A percentile compares a stretch with the other conserved stretches of the same genome.
These are phyloP conservation scores for Eimeria acervulina DNA, from an alignment of 169 alveolate genomes.

Conservation along the genomic window DNA sequence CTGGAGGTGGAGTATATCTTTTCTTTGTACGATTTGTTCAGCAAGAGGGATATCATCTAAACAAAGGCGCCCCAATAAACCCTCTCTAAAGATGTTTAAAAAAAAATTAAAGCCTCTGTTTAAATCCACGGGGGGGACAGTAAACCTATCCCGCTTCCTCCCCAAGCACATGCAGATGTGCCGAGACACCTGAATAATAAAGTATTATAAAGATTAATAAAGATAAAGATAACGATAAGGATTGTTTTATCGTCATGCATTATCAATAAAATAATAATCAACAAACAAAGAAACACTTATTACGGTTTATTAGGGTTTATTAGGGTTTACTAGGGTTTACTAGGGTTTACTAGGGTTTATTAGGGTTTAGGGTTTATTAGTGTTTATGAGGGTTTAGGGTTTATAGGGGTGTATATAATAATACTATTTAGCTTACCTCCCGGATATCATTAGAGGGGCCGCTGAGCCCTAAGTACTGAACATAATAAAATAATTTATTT, in stretches of 20 bases:
- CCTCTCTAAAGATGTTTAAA: slow-evolving; percentile 42
- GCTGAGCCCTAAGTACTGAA: slow-evolving; percentile 86
- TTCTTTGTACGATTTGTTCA: not conserved
- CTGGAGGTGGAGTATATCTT: not conserved
- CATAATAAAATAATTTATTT: slow-evolving; percentile 85
- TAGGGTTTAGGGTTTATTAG: not conserved
- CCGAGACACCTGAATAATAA: slow-evolving; percentile 43
- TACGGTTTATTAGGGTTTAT: no score
- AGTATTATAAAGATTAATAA: no score
- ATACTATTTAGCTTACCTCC: slow-evolving; percentile 5
- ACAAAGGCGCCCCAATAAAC: slow-evolving; percentile 33
- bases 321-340: no score
- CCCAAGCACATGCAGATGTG: slow-evolving; percentile 24
- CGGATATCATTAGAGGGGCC: slow-evolving; percentile 90
- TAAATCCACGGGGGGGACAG: slow-evolving; percentile 41
- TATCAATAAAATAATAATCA: no score
- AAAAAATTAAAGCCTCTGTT: slow-evolving; percentile 62
- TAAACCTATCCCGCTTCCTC: not conserved
- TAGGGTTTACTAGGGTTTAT: no score
- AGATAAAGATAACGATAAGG: no score
- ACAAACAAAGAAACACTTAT: no score
- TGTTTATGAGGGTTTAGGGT: not conserved
- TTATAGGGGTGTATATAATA: not conserved
- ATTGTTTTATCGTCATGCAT: no score
- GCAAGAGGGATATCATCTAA: slow-evolving; percentile 41